These are phyloP conservation scores for Takashimella tepidaria DNA, from an alignment of 1,284 basidiomycete genomes.

Conservation along the genomic window DNA sequence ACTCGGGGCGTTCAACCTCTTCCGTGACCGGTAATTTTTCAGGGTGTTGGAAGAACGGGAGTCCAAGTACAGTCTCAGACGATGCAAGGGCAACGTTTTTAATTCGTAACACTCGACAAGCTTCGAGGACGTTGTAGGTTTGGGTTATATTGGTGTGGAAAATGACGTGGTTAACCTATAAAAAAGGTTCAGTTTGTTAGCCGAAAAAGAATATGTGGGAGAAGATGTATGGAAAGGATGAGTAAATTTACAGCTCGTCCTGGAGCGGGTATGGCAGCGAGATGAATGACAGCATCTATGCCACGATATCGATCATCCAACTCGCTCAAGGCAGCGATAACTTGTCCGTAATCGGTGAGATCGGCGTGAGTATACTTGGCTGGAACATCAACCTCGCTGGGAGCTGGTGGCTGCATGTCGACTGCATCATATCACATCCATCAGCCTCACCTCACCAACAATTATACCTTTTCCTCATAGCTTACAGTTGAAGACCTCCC, in stretches of 20 bases:
- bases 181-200: not conserved
- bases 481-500: conserved; percentile 30
- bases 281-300: conserved; percentile 44
- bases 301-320: conserved; percentile 44
- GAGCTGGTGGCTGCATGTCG: conserved; percentile 25
- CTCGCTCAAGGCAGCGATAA: conserved; percentile 28
- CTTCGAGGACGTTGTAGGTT: conserved; percentile 48
- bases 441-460: not conserved
- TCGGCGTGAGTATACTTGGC: conserved; percentile 37
- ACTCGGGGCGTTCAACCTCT: conserved; percentile 41
- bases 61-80: conserved; percentile 46
- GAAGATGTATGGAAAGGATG: not conserved
- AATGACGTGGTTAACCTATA: conserved; percentile 34
- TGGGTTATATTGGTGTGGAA: conserved; percentile 43
- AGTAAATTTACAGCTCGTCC: conserved; percentile 32
- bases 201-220: not conserved
- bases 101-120: conserved; percentile 41
- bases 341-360: conserved; percentile 42
- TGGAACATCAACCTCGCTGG: conserved; percentile 30
- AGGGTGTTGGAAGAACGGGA: conserved; percentile 41
- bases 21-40: conserved; percentile 42
- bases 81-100: conserved; percentile 42
- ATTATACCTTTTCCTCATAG: not conserved
- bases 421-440: conserved; percentile 9
- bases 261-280: conserved; percentile 46